Evolutionary conservation across 495 filamentous ascomycete genomes (phyloP).

Genomic region (Chlorociboria aeruginascens): DNA sequence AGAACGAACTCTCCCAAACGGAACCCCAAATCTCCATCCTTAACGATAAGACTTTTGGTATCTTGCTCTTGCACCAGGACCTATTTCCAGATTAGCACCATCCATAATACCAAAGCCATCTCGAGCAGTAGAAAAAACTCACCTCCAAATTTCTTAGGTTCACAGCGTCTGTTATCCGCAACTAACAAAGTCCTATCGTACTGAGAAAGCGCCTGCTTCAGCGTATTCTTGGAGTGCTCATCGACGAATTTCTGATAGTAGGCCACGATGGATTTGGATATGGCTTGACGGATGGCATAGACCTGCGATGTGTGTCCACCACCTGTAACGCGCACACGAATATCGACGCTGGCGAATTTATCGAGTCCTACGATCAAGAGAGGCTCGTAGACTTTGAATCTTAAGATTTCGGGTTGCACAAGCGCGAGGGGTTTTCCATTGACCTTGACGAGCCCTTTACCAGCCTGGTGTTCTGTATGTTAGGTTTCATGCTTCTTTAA

Average conservation of each 20-base stretch:
- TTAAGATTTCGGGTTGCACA: constrained; percentile 89
- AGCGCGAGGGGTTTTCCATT: constrained; percentile 93
- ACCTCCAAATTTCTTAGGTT: constrained; percentile 75
- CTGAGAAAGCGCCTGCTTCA: constrained; percentile 86
- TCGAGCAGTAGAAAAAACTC: constrained; percentile 17
- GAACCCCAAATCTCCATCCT: constrained; percentile 16
- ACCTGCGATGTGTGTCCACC: constrained; percentile 98
- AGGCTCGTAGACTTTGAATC: constrained; percentile 99
- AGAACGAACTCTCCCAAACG: constrained; percentile 19
- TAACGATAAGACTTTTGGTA: constrained; percentile 85
- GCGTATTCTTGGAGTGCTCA: constrained; percentile 98
- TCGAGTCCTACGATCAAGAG: constrained; percentile 90
- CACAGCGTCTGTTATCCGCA: constrained; percentile 89
- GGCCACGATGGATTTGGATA: constrained; percentile 93
- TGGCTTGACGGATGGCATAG: constrained; percentile 98
- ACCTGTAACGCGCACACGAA: constrained; percentile 90
- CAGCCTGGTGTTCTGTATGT: constrained; percentile 43
- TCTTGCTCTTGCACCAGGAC: constrained; percentile 85
- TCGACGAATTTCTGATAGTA: constrained; percentile 99
- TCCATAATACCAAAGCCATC: constrained; percentile 2
- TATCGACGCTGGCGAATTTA: constrained; percentile 94
- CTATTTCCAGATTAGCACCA: constrained; percentile 19
- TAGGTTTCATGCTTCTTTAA: constrained; percentile 5
- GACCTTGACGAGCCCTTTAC: constrained; percentile 93
- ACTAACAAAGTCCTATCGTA: constrained; percentile 97